Conservation (phyloP, 2,329 filamentous ascomycete genomes). For the Fusarium haematococcum region DNA sequence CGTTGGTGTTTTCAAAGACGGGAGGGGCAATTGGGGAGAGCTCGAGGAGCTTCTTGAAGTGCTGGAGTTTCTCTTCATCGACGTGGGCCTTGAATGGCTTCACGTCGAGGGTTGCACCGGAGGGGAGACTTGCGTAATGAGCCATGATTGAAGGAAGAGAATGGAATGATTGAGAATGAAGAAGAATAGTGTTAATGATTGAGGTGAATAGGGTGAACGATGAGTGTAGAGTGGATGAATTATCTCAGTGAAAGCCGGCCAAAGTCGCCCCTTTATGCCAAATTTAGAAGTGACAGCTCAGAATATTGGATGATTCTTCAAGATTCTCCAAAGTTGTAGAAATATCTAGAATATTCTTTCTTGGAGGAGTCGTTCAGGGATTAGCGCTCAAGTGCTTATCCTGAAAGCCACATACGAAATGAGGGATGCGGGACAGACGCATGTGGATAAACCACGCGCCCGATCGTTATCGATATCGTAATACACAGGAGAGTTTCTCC, state of each 20-base stretch:
- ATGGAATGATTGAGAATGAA: neutral
- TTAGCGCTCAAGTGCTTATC: neutral
- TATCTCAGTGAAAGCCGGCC: neutral
- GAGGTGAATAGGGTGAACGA: neutral
- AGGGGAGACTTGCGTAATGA: neutral
- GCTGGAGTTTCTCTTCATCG: conserved; percentile 27
- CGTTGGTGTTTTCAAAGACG: conserved; percentile 61
- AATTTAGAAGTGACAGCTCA: neutral
- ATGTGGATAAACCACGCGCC: neutral
- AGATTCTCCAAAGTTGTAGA: neutral
- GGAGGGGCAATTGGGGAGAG: conserved; percentile 60
- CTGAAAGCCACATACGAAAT: neutral
- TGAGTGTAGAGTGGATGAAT: neutral
- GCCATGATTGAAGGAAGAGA: neutral
- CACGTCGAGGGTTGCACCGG: neutral
- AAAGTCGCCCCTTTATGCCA: neutral
- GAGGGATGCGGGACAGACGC: neutral
- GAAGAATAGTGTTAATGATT: neutral
- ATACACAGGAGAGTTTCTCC: neutral
- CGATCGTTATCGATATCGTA: neutral
- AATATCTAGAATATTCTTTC: neutral
- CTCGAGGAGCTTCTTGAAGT: conserved; percentile 59
- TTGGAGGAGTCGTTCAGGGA: neutral
- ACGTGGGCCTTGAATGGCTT: neutral
- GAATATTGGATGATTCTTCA: neutral